Percentiles rank a stretch among this genome's conserved stretches.
Conservation (phyloP, 306 rosid genomes). For the Inga leiocalycina region DNA sequence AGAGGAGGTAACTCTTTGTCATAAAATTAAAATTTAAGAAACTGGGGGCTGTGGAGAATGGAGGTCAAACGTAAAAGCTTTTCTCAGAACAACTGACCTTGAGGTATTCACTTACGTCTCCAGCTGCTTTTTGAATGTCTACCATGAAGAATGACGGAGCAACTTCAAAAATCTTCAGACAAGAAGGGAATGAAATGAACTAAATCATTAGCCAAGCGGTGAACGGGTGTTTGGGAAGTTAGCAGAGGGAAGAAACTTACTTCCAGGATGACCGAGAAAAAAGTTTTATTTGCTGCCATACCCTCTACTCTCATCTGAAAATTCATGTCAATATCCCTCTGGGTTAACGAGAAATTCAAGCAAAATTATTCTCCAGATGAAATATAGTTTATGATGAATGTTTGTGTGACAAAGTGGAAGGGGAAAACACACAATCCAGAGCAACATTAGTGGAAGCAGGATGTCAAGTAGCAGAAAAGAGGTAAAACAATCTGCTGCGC, state of each 20-base stretch:
- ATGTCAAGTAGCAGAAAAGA: neutral
- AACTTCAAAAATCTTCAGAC: constrained; percentile 68
- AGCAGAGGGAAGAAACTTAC: constrained; percentile 49
- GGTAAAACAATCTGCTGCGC: constrained; percentile 11
- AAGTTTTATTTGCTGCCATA: constrained; percentile 55
- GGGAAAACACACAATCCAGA: neutral
- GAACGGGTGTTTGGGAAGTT: neutral
- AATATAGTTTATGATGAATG: constrained; percentile 9
- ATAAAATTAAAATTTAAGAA: constrained; percentile 6
- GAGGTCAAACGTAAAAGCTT: constrained; percentile 20
- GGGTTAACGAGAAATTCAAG: constrained; percentile 13
- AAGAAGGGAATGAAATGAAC: constrained; percentile 14
- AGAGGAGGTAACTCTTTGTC: neutral
- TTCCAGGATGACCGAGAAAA: constrained; percentile 83
- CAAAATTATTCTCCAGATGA: constrained; percentile 14
- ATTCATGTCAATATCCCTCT: constrained; percentile 24
- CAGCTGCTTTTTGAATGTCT: constrained; percentile 86
- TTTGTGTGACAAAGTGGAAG: neutral
- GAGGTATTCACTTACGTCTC: constrained; percentile 79
- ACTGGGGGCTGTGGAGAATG: neutral
- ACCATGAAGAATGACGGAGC: constrained; percentile 90
- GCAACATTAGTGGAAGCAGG: neutral
- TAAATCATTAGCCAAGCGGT: neutral
- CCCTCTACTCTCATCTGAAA: constrained; percentile 97
- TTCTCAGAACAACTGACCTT: constrained; percentile 55